These are phyloP conservation scores for Jatropha curcas DNA, from an alignment of 345 rosid genomes.

Conservation along the genomic window DNA sequence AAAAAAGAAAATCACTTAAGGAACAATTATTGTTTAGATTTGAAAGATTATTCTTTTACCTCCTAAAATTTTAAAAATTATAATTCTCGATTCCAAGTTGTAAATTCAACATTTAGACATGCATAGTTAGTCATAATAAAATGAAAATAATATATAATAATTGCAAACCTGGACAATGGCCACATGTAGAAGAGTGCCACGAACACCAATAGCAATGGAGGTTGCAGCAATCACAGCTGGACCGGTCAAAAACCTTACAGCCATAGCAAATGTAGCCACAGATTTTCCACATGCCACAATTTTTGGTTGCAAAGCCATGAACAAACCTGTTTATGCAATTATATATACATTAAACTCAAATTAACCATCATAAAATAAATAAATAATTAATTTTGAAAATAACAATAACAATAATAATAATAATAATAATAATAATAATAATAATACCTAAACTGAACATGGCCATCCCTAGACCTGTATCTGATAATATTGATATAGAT, in stretches of 20 bases:
- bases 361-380: background rate
- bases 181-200: slow-evolving; percentile 69
- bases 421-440: background rate
- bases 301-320: slow-evolving; percentile 87
- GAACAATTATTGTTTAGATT: too few species aligned
- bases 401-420: background rate
- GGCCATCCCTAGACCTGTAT: slow-evolving; percentile 88
- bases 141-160: background rate
- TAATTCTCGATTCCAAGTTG: too few species aligned
- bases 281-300: slow-evolving; percentile 79
- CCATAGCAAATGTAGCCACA: slow-evolving; percentile 80
- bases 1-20: too few species aligned
- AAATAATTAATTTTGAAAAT: background rate
- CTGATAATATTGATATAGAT: slow-evolving; percentile 69
- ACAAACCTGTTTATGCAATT: slow-evolving; percentile 52
- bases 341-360: background rate
- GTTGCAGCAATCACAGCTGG: slow-evolving; percentile 90
- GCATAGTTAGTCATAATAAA: too few species aligned
- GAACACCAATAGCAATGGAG: slow-evolving; percentile 72
- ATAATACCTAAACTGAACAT: slow-evolving; percentile 77
- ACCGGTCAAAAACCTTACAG: slow-evolving; percentile 75
- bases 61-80: too few species aligned
- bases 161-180: slow-evolving; percentile 66
- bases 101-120: too few species aligned
- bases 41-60: too few species aligned